These are phyloP conservation scores for Meyerozyma carpophila DNA, from an alignment of 1,139 yeast genomes.

Conservation along the genomic window DNA sequence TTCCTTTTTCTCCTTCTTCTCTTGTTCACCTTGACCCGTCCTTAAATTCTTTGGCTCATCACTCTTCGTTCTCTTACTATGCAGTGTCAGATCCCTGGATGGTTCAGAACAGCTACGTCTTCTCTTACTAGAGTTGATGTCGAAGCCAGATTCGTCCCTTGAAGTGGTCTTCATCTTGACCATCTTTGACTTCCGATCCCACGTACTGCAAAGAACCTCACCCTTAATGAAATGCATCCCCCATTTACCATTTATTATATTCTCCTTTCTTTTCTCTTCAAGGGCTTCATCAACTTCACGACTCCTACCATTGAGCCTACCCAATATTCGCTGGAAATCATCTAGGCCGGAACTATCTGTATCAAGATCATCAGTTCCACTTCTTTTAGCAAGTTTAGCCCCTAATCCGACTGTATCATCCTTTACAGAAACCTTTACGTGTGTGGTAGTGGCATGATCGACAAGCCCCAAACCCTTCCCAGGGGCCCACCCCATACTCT, in stretches of 20 bases:
- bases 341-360: constrained; percentile 86
- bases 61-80: too few relatives aligned
- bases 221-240: constrained; percentile 86
- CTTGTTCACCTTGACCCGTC: neutral
- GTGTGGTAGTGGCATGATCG: constrained; percentile 62
- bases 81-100: too few relatives aligned
- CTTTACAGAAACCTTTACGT: constrained; percentile 75
- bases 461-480: constrained; percentile 83
- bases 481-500: constrained; percentile 85
- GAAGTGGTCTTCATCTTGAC: neutral
- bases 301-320: constrained; percentile 77
- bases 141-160: neutral
- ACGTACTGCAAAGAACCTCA: constrained; percentile 74
- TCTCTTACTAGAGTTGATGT: neutral
- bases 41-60: too few relatives aligned
- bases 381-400: constrained; percentile 59
- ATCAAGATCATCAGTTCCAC: constrained; percentile 50
- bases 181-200: constrained; percentile 39
- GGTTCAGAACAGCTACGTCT: neutral
- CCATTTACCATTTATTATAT: constrained; percentile 71
- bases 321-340: constrained; percentile 85
- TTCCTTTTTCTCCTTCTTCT: neutral
- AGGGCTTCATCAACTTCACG: constrained; percentile 52
- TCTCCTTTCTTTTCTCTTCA: constrained; percentile 61
- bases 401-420: constrained; percentile 86